Evolutionary conservation across 768 basidiomycete species (phyloP), one percentile per base, ranked within the genome.

Genomic region (Lactifluus hygrophoroides): DNA sequence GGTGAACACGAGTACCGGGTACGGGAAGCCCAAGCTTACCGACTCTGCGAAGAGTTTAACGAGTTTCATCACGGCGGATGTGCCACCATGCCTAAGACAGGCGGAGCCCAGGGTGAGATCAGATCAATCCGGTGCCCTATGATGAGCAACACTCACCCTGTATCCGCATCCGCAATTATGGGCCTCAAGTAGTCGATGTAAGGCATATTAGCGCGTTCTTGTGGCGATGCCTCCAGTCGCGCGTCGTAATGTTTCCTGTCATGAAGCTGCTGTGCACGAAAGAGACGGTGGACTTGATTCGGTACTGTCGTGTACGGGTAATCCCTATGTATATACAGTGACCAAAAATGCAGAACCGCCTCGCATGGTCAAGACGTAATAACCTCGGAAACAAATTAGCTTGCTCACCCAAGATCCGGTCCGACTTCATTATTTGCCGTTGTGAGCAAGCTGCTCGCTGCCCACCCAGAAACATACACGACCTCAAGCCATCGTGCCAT

Each of bases 301-400:
- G 94, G 94, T 16, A 97, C 92, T 1, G 93, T 95, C 10, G 92
- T 94, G 71, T 96, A 96, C 1, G 94, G 92, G 69, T 96, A 95
- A 71, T 97, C 94, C 35, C 86, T 93, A 59, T 11, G 28, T n/a
- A n/a, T 19, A 17, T 23, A 30, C 21, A 35, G n/a, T n/a, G n/a
- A 23, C 16, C n/a, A 53, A 30, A 53, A 30, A 47, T 1, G 14
- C 25, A 32, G 42, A 28, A 37, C 19, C 23, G 35, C 34, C 56
- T 50, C 40, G 19, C 35, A 43, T 51, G 25, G 16, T 51, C 17
- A 10, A 27, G n/a, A 25, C 30, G 27, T 16, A 25, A 28, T 34
- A 47, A 19, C 28, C 5, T 58, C 38, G 17, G 16, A n/a, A 42
- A 40, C 27, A 21, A 43, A 32, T 17, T 48, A 3, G 43, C n/a